Conservation (phyloP, 2,329 filamentous ascomycete genomes). For the Bipolaris cookei region DNA sequence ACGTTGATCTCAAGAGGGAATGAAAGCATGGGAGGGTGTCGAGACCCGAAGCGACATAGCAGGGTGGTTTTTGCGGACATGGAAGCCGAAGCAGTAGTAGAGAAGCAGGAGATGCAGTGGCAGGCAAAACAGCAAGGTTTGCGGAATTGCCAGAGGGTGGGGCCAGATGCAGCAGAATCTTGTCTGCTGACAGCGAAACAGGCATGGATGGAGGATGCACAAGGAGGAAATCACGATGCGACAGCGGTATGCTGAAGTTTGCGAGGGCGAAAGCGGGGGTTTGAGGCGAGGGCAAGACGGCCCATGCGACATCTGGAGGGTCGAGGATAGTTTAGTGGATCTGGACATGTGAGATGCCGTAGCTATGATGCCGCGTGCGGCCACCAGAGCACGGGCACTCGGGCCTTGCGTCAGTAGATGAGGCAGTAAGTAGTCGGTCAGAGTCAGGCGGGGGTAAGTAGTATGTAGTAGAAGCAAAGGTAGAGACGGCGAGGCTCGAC, state of each 20-base stretch:
- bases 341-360: conserved; percentile 9
- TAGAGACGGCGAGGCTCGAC: neutral
- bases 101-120: neutral
- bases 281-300: conserved; percentile 22
- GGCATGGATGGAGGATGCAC: conserved; percentile 4
- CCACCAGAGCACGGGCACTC: conserved; percentile 7
- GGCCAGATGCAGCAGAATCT: conserved; percentile 9
- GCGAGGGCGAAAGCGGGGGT: conserved; percentile 8
- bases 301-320: neutral
- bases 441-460: too few species aligned
- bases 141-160: conserved; percentile 8
- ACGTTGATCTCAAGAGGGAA: conserved; percentile 19
- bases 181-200: conserved; percentile 20
- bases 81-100: neutral
- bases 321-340: neutral
- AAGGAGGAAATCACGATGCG: conserved; percentile 7
- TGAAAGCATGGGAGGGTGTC: conserved; percentile 17
- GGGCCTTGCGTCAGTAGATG: conserved; percentile 22
- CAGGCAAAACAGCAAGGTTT: conserved; percentile 5
- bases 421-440: conserved; percentile 15
- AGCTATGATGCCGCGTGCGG: conserved; percentile 12
- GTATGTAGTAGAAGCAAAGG: too few species aligned
- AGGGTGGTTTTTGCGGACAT: conserved; percentile 23
- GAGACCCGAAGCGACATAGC: conserved; percentile 24
- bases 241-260: conserved; percentile 1